phyloP scores from a whole-genome alignment of 306 rosid species.

The Prosopis cineraria region DNA sequence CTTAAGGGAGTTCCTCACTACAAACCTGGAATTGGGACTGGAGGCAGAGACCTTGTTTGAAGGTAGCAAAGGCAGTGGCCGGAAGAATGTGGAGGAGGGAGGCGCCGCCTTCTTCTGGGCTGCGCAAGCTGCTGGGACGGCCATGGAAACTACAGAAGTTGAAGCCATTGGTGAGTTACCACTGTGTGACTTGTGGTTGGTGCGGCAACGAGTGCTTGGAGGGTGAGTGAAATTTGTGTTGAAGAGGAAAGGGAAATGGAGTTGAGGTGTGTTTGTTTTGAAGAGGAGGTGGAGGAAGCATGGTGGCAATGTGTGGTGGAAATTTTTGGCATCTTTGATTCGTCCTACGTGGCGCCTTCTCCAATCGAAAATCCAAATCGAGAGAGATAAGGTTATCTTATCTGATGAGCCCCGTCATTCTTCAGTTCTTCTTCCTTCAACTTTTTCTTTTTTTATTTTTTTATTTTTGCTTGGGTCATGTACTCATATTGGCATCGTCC shows the following conservation, averaged over 20 bases:
- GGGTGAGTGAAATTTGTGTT: background rate
- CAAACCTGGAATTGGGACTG: constrained; percentile 46
- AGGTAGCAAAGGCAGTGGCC: constrained; percentile 54
- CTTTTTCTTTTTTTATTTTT: background rate
- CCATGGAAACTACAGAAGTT: constrained; percentile 77
- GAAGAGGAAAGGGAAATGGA: background rate
- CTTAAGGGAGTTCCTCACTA: constrained; percentile 75
- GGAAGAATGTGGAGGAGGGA: constrained; percentile 53
- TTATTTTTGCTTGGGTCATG: background rate
- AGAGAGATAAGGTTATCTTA: constrained; percentile 79
- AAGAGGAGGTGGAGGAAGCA: constrained; percentile 35
- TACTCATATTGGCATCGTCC: background rate
- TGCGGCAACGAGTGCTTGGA: background rate
- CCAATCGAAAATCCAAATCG: constrained; percentile 32
- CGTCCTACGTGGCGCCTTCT: constrained; percentile 76
- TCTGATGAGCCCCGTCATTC: constrained; percentile 56
- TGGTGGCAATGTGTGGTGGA: constrained; percentile 52
- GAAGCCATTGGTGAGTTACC: constrained; percentile 57
- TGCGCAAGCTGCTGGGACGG: constrained; percentile 57
- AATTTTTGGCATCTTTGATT: constrained; percentile 44
- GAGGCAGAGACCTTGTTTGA: constrained; percentile 43
- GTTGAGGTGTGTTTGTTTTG: constrained; percentile 23
- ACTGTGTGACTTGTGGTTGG: constrained; percentile 6
- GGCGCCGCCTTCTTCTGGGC: constrained; percentile 53
- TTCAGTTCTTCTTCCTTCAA: background rate